Evolutionary conservation across 1,284 basidiomycete species (phyloP).

Genomic region (Stereum hirsutum): DNA sequence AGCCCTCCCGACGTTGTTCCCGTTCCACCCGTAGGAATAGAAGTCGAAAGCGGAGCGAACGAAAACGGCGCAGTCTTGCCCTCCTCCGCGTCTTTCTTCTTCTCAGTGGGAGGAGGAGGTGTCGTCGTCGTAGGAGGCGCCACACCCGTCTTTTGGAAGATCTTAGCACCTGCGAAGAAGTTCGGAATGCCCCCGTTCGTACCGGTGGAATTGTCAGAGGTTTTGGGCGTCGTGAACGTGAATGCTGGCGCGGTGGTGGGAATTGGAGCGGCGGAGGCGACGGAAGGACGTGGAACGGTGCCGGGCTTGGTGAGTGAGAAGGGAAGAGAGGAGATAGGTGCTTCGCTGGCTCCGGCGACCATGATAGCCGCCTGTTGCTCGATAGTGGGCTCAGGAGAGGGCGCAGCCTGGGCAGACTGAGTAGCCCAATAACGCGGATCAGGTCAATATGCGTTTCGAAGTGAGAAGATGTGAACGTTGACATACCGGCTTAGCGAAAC

Average conservation of each 20-base stretch:
- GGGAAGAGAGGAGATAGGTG: conserved; percentile 52
- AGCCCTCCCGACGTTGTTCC: not conserved
- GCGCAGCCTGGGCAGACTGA: too few species aligned
- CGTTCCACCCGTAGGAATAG: not conserved
- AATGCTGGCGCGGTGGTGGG: conserved; percentile 7
- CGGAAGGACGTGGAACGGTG: conserved; percentile 6
- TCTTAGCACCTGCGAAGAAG: conserved; percentile 36
- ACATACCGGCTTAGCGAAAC: conserved; percentile 35
- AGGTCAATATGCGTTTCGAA: too few species aligned
- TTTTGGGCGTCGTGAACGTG: conserved; percentile 9
- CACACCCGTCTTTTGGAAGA: conserved; percentile 21
- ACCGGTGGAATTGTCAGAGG: conserved; percentile 7
- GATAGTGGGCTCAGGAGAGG: conserved; percentile 22
- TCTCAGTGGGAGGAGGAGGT: not conserved
- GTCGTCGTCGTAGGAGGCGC: conserved; percentile 10
- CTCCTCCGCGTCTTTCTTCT: not conserved
- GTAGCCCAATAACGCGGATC: too few species aligned
- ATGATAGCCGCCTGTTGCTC: conserved; percentile 19
- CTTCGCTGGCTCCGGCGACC: too few species aligned
- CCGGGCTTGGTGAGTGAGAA: conserved; percentile 47
- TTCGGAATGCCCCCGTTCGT: conserved; percentile 30
- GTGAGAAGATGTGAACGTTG: too few species aligned
- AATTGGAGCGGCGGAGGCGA: conserved; percentile 4
- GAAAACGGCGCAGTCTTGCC: too few species aligned
- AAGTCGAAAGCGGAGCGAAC: not conserved